Evolutionary conservation across 148 eudicot species (phyloP), one percentile per base, ranked within the genome.

Genomic region (Rhododendron henanense): DNA sequence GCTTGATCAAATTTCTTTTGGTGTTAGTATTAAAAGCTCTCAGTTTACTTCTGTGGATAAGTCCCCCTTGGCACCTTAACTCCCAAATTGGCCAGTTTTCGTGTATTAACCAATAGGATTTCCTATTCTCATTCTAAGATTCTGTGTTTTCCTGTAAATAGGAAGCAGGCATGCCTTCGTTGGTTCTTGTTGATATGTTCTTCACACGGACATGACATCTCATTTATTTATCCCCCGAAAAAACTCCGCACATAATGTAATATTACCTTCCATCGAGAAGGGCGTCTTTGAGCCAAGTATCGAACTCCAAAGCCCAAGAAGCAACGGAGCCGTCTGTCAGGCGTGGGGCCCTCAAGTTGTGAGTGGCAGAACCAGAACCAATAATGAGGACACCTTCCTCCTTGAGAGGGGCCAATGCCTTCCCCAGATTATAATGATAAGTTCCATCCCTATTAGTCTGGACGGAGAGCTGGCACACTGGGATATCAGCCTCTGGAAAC

Each of bases 401-500:
- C 91, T 90, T 94, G 37, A 96, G 91, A 55, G 96, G 89, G 6
- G 93, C 91, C 88, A 94, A 87, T n/a, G 98, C 98, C 84, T 51
- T 90, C 48, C 98, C 98, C 67, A 96, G 51, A 82, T 96, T 90
- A 79, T 89, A 93, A 61, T 96, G 98, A 79, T 94, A 88, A 21
- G 87, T 90, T 25, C 90, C 97, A 88, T 93, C 94, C 85, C 67
- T 81, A 44, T 90, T 33, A 31, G 91, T 65, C 83, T 94, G 98
- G 79, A 96, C 81, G 5, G 98, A 94, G 14, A 96, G 93, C 86
- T 93, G 98, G 84, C 98, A 96, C 35, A 96, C 95, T 0, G 98
- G 98, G 67, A 96, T 93, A 81, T 96, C 92, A 31, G 95, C 98
- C 61, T 96, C 93, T 7, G 98, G 98, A 79, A 93, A 95, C 97